A percentile compares a stretch with the other conserved stretches of the same genome.
phyloP scores from a whole-genome alignment of 495 filamentous ascomycete species.

The Penicillium silybi region DNA sequence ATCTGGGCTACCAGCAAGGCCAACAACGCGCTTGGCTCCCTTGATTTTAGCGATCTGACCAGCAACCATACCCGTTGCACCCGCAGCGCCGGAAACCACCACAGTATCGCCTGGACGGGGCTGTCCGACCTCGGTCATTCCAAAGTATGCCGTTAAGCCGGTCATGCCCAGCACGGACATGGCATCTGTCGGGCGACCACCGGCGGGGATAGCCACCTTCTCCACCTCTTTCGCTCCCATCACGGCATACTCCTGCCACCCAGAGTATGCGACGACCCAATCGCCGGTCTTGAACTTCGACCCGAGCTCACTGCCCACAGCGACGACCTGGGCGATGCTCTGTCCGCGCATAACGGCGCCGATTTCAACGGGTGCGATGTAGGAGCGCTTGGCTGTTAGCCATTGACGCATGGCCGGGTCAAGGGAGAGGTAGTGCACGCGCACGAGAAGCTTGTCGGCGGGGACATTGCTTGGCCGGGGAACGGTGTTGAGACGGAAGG shows the following conservation, averaged over 20 bases:
- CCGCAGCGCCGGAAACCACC: conserved; percentile 66
- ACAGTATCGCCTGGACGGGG: conserved; percentile 58
- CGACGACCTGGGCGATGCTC: conserved; percentile 51
- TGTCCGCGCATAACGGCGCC: conserved; percentile 65
- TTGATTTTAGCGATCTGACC: conserved; percentile 66
- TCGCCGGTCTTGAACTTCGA: conserved; percentile 49
- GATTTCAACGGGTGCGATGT: conserved; percentile 61
- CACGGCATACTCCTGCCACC: conserved; percentile 63
- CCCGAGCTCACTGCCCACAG: conserved; percentile 34
- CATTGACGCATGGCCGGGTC: conserved; percentile 81
- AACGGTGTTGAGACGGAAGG: conserved; percentile 50
- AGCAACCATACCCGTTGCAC: conserved; percentile 64
- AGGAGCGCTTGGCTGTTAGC: conserved; percentile 64
- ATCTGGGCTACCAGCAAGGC: conserved; percentile 47
- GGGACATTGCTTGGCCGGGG: conserved; percentile 45
- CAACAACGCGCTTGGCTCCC: conserved; percentile 51
- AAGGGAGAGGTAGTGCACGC: conserved; percentile 66
- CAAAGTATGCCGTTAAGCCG: conserved; percentile 66
- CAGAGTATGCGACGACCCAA: conserved; percentile 45
- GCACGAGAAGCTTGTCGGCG: conserved; percentile 61
- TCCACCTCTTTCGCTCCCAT: conserved; percentile 42
- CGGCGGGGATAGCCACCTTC: conserved; percentile 41
- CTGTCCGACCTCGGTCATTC: conserved; percentile 55
- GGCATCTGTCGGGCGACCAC: conserved; percentile 52
- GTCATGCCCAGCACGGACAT: conserved; percentile 58